Evolutionary conservation across 2,329 filamentous ascomycete species (phyloP), one percentile per base, ranked within the genome.

Genomic region (Venturiaceae sp.): DNA sequence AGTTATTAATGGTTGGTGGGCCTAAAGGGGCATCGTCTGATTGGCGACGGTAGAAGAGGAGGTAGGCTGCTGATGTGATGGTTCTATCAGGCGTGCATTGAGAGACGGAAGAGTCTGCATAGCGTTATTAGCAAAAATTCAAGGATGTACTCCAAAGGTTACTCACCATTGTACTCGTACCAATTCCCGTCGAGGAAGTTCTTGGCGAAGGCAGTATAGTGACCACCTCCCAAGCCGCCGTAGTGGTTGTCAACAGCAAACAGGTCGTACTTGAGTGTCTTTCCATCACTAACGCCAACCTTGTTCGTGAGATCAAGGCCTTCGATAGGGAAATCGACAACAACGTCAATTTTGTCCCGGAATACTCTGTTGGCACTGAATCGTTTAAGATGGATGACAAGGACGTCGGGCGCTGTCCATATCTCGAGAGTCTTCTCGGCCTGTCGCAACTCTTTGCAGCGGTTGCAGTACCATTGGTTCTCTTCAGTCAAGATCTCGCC

Each of bases 171-270:
- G 72, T 95, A 97, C 65, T 95, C 89, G 71, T 96, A 96, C 94
- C 94, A 99, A 71, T 88, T 80, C 59, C 82, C 82, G 67, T 95
- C 90, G 61, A 88, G 79, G 72, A 96, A 96, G 71, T 96, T 97
- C 76, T 90, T 92, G 39, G 91, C 92, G 71, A 86, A 92, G 30
- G 94, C 94, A 21, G 92, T 97, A 75, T 99, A 99, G 72, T 99
- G 94, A 0, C 94, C 94, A 44, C 94, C 94, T 60, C 91, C 91
- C 37, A 99, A 82, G 32, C 91, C 90, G 61, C 94, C 94, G 69
- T 88, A 96, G 72, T 99, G 94, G 69, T 96, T 92, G 72, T 99
- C 94, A 1, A 99, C 91, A 14, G 87, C 94, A 68, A 99, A 94
- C 33, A 99, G 78, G 70, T 99, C 94, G 68, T 96, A 99, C 11